A percentile compares a stretch with the other conserved stretches of the same genome.
Evolutionary conservation across 768 basidiomycete species (phyloP).

Genomic region (Pulveroboletus frians): DNA sequence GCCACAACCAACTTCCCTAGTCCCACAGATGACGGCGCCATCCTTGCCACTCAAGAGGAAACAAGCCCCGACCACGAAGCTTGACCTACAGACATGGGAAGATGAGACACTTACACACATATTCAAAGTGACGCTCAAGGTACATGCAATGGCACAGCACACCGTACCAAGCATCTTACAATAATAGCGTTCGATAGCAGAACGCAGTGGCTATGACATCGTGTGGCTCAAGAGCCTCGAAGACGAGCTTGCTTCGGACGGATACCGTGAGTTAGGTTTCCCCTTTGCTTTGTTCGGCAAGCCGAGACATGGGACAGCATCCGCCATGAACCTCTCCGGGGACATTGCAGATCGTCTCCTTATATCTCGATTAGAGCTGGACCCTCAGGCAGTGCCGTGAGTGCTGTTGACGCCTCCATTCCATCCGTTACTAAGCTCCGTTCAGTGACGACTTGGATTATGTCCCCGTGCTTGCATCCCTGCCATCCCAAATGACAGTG

Average conservation of each 20-base stretch:
- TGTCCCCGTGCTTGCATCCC: slow-evolving; percentile 64
- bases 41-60: slow-evolving; percentile 48
- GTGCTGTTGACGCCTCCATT: slow-evolving; percentile 25
- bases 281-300: background rate
- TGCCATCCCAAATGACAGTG: slow-evolving; percentile 72
- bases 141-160: slow-evolving; percentile 33
- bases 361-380: slow-evolving; percentile 78
- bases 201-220: slow-evolving; percentile 56
- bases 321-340: slow-evolving; percentile 41
- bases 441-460: slow-evolving; percentile 71
- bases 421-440: background rate
- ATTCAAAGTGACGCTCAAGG: slow-evolving; percentile 76
- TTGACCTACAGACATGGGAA: slow-evolving; percentile 68
- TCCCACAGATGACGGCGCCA: slow-evolving; percentile 28
- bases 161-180: slow-evolving; percentile 6
- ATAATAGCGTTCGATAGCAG: slow-evolving; percentile 51
- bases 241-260: slow-evolving; percentile 62
- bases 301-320: slow-evolving; percentile 21
- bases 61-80: slow-evolving; percentile 33
- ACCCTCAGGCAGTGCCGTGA: slow-evolving; percentile 67
- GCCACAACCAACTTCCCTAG: slow-evolving; percentile 28
- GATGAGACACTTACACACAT: slow-evolving; percentile 60
- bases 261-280: slow-evolving; percentile 32
- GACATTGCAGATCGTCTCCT: slow-evolving; percentile 74
- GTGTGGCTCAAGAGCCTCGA: slow-evolving; percentile 82